phyloP scores from a whole-genome alignment of 164 flowering plant genomes.

The Chimonanthus praecox region DNA sequence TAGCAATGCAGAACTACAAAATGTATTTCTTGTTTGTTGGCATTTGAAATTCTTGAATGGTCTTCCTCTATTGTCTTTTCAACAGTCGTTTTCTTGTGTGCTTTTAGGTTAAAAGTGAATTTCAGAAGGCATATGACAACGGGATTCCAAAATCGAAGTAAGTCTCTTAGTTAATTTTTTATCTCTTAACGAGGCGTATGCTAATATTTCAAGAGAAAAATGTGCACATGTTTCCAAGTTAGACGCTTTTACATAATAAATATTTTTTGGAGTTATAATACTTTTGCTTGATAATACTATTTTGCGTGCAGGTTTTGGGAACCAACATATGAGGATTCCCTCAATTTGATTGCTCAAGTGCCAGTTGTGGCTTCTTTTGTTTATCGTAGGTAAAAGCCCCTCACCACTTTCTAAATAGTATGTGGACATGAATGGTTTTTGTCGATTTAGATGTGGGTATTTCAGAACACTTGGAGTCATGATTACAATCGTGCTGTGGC shows the following conservation, averaged over 20 bases:
- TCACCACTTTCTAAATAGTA: neutral
- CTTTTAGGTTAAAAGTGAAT: conserved; percentile 92
- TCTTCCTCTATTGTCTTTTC: neutral
- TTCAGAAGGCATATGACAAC: conserved; percentile 93
- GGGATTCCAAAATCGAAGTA: conserved; percentile 89
- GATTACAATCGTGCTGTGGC: neutral
- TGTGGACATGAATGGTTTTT: neutral
- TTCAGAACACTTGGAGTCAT: neutral
- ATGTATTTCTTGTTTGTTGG: neutral
- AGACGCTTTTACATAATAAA: too few relatives aligned
- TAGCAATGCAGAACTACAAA: neutral
- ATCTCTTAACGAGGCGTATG: neutral
- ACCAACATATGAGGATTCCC: conserved; percentile 88
- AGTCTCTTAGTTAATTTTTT: conserved; percentile 9
- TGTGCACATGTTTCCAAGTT: too few relatives aligned
- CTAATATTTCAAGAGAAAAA: too few relatives aligned
- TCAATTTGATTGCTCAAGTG: conserved; percentile 84
- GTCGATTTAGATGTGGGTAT: too few relatives aligned
- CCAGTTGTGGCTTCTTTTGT: conserved; percentile 85
- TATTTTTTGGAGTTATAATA: neutral
- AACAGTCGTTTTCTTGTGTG: neutral
- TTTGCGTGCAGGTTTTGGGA: conserved; percentile 78
- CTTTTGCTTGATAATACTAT: neutral
- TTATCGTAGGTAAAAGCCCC: conserved; percentile 68
- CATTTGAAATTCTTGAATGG: neutral